Base-by-base conservation (phyloP, 1,284 basidiomycete species). In the Malassezia nana region DNA sequence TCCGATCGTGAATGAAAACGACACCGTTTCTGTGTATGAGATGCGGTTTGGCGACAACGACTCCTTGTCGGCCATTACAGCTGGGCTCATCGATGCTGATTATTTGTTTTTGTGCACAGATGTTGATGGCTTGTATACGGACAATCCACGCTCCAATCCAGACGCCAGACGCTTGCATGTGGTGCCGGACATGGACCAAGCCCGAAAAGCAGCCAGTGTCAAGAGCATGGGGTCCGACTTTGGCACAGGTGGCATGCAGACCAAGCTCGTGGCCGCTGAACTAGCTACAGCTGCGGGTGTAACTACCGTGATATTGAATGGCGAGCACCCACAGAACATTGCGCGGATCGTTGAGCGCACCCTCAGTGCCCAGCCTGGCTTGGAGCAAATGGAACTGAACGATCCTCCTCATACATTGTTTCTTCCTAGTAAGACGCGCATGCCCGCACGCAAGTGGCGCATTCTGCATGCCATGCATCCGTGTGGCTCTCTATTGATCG, bases 11-110 rank as follows among this genome's bases (percentile, higher is more conserved):
- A 74, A 74, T 53, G 71, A 74, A 47, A 74, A 74, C 51, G 71
- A 74, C 43, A 74, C 71, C 3, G 71, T 74, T 13, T 66, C 64
- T 2, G 64, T 69, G 16, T 66, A 64, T 2, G 92, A 99, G 84
- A 94, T 98, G 64, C 92, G 92, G 84, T 99, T 98, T 69, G 92
- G 94, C 46, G 94, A 98, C 77, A 98, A 98, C 72, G 94, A 99
- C 74, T 96, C 92, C 0, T 78, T 99, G 16, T 95, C 90, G 25
- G 92, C 92, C 18, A 91, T 98, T 65, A 90, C 92, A 0, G 87
- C 90, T 1, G 88, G 88, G 4, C 91, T 99, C 83, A 84, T 96
- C 22, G 89, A 95, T 64, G 92, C 92, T 13, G 91, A 98, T 75
- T 98, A 90, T 72, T 81, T 98, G 10, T 95, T 96, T 76, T 81